phyloP scores from a whole-genome alignment of 78 protist species.

The Cavenderia fasciculata region DNA sequence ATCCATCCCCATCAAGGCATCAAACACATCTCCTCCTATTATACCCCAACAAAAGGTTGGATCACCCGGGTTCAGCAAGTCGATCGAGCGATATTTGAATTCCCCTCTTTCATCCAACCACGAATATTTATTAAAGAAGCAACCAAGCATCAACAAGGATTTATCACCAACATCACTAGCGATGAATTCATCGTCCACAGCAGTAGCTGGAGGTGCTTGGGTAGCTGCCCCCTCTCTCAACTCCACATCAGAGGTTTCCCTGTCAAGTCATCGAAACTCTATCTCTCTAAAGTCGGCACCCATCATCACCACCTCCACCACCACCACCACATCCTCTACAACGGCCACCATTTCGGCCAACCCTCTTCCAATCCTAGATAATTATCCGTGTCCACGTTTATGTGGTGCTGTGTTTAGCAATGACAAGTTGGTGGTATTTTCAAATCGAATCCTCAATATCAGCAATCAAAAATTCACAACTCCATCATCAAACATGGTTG shows the following conservation, averaged over 20 bases:
- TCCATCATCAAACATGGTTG: too few relatives aligned
- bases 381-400: conserved; percentile 65
- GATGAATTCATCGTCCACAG: too few relatives aligned
- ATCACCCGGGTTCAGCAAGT: too few relatives aligned
- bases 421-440: conserved; percentile 13
- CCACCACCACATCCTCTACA: not conserved
- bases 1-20: too few relatives aligned
- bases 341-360: not conserved
- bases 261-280: conserved; percentile 20
- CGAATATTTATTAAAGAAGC: not conserved
- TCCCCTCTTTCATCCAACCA: not conserved
- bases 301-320: not conserved
- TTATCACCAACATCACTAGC: conserved; percentile 3
- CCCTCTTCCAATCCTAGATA: conserved; percentile 1
- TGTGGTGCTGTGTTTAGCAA: conserved; percentile 75
- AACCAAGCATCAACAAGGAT: not conserved
- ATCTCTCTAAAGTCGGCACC: not conserved
- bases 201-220: too few relatives aligned
- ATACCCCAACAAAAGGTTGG: too few relatives aligned
- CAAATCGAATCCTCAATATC: conserved; percentile 14
- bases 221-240: not conserved
- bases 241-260: not conserved
- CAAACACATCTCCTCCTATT: too few relatives aligned
- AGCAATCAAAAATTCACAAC: too few relatives aligned
- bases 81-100: too few relatives aligned